A percentile compares a stretch with the other conserved stretches of the same genome.
phyloP scores from a whole-genome alignment of 2,329 filamentous ascomycete genomes.

The Fusarium domesticum region DNA sequence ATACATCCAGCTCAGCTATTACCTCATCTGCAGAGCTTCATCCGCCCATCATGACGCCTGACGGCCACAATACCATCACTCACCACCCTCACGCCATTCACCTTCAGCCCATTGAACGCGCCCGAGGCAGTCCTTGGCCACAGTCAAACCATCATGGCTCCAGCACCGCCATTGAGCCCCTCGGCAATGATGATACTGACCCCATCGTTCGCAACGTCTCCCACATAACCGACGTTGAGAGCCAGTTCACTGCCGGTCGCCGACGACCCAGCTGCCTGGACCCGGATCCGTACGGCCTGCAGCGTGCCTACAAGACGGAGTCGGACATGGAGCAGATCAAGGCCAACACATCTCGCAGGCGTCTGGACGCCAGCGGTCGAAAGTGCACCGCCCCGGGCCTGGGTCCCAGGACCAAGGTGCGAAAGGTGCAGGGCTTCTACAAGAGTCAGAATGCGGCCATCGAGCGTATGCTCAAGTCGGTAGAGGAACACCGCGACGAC shows the following conservation, averaged over 20 bases:
- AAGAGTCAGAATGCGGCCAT: constrained; percentile 91
- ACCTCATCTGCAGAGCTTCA: no score
- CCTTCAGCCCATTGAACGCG: constrained; percentile 34
- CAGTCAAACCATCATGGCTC: constrained; percentile 35
- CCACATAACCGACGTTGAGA: constrained; percentile 47
- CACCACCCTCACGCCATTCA: constrained; percentile 46
- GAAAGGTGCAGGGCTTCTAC: constrained; percentile 77
- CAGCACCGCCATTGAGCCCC: constrained; percentile 47
- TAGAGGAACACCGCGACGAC: constrained; percentile 83
- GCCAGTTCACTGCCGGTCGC: constrained; percentile 38
- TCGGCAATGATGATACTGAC: constrained; percentile 35
- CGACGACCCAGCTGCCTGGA: constrained; percentile 45
- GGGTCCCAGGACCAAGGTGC: constrained; percentile 37
- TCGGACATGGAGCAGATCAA: constrained; percentile 74
- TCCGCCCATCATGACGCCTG: constrained; percentile 38
- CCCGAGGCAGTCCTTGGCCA: constrained; percentile 30
- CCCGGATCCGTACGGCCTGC: constrained; percentile 79
- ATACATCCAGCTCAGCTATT: no score
- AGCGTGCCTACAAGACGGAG: constrained; percentile 71
- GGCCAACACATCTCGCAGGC: constrained; percentile 77
- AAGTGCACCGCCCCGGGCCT: constrained; percentile 20
- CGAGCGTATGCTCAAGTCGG: constrained; percentile 83
- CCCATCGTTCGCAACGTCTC: constrained; percentile 43
- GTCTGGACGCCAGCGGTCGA: constrained; percentile 42
- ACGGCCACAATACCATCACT: constrained; percentile 41